Percentiles rank a stretch among this genome's conserved stretches.
These are phyloP conservation scores for Escovopsis sp. DNA, from an alignment of 2,329 filamentous ascomycete species.

Conservation along the genomic window DNA sequence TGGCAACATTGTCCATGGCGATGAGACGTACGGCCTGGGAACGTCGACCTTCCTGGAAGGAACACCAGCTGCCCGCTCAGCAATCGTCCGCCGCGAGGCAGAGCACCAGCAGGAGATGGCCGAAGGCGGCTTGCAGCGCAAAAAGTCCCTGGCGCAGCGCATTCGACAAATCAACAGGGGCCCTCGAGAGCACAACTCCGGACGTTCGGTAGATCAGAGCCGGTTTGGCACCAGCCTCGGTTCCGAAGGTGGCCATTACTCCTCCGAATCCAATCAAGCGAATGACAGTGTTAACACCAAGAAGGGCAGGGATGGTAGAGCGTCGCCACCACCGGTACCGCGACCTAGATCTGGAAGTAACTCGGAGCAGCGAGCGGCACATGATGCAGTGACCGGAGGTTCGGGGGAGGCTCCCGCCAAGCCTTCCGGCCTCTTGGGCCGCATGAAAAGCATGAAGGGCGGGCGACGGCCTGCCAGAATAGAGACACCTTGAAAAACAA, in stretches of 20 bases:
- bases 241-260: constrained; percentile 57
- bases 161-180: constrained; percentile 70
- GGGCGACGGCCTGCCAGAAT: constrained; percentile 30
- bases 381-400: constrained; percentile 32
- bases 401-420: constrained; percentile 29
- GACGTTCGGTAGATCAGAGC: constrained; percentile 23
- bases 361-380: constrained; percentile 51
- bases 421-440: constrained; percentile 52
- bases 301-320: constrained; percentile 17
- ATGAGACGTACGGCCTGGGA: constrained; percentile 70
- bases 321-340: constrained; percentile 33
- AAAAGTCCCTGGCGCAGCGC: constrained; percentile 89
- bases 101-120: constrained; percentile 47
- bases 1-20: constrained; percentile 64
- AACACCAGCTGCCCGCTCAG: constrained; percentile 68
- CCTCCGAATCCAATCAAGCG: constrained; percentile 55
- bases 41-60: constrained; percentile 95
- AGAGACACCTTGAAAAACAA: constrained; percentile 15
- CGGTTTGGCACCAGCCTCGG: constrained; percentile 17
- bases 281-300: constrained; percentile 36
- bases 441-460: constrained; percentile 73
- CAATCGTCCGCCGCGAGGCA: constrained; percentile 61
- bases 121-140: constrained; percentile 56
- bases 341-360: constrained; percentile 23
- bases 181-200: constrained; percentile 42